phyloP scores from a whole-genome alignment of 352 stramenopile species.

The Aphanomyces astaci region DNA sequence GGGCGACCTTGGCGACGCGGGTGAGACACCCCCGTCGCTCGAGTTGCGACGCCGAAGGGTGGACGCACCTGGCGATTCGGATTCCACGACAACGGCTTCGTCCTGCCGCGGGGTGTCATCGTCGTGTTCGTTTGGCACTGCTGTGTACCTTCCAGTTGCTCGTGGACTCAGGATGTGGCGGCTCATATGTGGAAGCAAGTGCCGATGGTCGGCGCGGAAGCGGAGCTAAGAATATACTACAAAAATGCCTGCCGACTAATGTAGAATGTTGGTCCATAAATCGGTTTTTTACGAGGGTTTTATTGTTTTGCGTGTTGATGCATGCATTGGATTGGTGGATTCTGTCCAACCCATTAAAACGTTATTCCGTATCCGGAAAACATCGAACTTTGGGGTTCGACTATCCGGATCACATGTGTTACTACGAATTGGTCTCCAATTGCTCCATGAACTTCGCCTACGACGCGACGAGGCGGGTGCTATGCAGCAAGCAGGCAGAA shows the following conservation, averaged over 20 bases:
- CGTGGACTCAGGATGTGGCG: conserved; percentile 14
- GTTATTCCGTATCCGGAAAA: neutral
- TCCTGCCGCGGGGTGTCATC: conserved; percentile 2
- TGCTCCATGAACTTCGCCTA: neutral
- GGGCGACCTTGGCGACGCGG: neutral
- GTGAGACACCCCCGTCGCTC: neutral
- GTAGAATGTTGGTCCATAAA: neutral
- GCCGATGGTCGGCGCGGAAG: neutral
- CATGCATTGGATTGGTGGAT: neutral
- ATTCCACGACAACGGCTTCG: neutral
- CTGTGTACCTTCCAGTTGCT: neutral
- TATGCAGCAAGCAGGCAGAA: conserved; percentile 64
- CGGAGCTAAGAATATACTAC: neutral
- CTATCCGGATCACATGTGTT: neutral
- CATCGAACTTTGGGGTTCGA: neutral
- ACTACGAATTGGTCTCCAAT: no score
- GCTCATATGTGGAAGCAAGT: neutral
- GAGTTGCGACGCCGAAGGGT: neutral
- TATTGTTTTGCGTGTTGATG: neutral
- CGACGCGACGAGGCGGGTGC: conserved; percentile 42
- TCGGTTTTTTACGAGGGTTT: neutral
- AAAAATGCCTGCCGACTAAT: neutral
- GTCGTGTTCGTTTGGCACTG: conserved; percentile 10
- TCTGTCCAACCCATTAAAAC: neutral
- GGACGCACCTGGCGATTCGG: neutral